These are phyloP conservation scores for Biscogniauxia sp. DNA, from an alignment of 2,329 filamentous ascomycete genomes.

Conservation along the genomic window DNA sequence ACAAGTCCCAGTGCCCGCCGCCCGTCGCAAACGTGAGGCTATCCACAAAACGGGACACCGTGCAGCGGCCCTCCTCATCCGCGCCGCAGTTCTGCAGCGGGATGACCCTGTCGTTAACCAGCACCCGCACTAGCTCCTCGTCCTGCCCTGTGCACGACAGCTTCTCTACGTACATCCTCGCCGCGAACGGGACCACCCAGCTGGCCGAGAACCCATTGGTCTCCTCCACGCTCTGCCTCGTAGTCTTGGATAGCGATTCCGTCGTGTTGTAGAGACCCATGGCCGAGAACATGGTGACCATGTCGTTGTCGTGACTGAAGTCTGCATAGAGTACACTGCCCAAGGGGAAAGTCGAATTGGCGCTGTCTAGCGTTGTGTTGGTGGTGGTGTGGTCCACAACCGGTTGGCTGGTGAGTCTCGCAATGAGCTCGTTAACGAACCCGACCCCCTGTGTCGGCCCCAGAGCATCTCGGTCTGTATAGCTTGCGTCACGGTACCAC, in stretches of 20 bases:
- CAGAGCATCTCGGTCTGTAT: slow-evolving; percentile 63
- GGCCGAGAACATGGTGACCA: slow-evolving; percentile 73
- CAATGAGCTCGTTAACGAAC: slow-evolving; percentile 83
- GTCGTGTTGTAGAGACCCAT: slow-evolving; percentile 75
- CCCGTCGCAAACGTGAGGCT: slow-evolving; percentile 70
- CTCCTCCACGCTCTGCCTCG: slow-evolving; percentile 47
- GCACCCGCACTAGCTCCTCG: slow-evolving; percentile 72
- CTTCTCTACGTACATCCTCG: slow-evolving; percentile 83
- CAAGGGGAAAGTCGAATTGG: slow-evolving; percentile 70
- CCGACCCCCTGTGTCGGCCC: slow-evolving; percentile 85
- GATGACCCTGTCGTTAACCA: slow-evolving; percentile 82
- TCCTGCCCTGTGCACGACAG: slow-evolving; percentile 59
- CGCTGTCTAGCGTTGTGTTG: slow-evolving; percentile 72
- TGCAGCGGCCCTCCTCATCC: slow-evolving; percentile 70
- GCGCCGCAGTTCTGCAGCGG: slow-evolving; percentile 67
- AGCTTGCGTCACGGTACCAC: slow-evolving; percentile 74
- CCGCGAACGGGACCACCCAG: slow-evolving; percentile 80
- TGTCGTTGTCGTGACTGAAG: slow-evolving; percentile 89
- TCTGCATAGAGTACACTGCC: slow-evolving; percentile 72
- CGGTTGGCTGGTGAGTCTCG: slow-evolving; percentile 67
- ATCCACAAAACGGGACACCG: slow-evolving; percentile 66
- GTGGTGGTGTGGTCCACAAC: slow-evolving; percentile 73
- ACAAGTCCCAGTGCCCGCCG: slow-evolving; percentile 73
- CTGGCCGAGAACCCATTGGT: slow-evolving; percentile 70
- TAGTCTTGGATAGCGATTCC: slow-evolving; percentile 48